Evolutionary conservation across 208 protist species (phyloP).

Genomic region (Tritrichomonas musculus): DNA sequence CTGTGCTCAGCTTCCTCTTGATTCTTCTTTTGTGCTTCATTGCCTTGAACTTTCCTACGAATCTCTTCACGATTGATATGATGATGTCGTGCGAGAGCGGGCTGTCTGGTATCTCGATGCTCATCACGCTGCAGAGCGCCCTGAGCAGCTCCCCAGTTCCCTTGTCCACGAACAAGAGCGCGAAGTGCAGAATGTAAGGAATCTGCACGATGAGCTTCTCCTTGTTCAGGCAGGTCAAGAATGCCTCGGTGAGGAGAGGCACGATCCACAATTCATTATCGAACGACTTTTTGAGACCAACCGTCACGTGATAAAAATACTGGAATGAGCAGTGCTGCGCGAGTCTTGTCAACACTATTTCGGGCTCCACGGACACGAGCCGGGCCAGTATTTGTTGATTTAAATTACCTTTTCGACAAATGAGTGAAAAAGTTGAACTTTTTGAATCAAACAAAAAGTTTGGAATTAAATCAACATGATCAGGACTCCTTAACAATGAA

Average conservation of each 20-base stretch:
- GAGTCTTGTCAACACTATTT: not conserved
- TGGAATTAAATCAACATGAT: constrained; percentile 12
- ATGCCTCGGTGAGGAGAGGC: not conserved
- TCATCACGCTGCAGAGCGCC: not conserved
- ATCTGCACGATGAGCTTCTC: not conserved
- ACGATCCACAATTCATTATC: not conserved
- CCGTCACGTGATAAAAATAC: not conserved
- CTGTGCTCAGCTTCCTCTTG: too few relatives aligned
- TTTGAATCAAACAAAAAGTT: not conserved
- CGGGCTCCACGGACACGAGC: not conserved
- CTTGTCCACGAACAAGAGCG: not conserved
- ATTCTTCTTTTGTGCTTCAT: too few relatives aligned
- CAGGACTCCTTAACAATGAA: not conserved
- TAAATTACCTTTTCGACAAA: too few relatives aligned
- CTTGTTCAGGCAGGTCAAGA: not conserved
- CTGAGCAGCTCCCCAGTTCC: not conserved
- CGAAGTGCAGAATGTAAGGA: not conserved
- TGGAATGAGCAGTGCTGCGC: not conserved
- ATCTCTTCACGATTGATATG: too few relatives aligned
- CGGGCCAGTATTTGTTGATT: not conserved
- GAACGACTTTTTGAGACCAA: not conserved
- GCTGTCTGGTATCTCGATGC: not conserved
- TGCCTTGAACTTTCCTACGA: too few relatives aligned
- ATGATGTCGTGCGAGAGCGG: too few relatives aligned
- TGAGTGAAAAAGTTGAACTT: too few relatives aligned